Evolutionary conservation across 2,329 filamentous ascomycete species (phyloP), one percentile per base, ranked within the genome.

Genomic region (Calcarisporium arbuscula): DNA sequence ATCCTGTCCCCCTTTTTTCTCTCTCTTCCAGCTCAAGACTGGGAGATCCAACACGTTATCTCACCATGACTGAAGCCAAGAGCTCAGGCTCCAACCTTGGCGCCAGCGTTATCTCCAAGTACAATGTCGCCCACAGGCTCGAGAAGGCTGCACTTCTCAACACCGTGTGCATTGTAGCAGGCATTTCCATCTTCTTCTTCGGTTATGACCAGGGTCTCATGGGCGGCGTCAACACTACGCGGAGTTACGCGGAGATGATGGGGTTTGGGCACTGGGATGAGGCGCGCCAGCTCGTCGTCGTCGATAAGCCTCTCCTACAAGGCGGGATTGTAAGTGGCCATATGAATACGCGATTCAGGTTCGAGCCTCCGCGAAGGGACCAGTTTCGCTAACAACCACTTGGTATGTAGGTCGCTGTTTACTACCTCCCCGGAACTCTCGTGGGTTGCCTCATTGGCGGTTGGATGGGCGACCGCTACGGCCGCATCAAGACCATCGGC

Each of bases 161-260:
- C 37, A 70, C 71, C 23, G 72, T 83, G 55, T 82, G 82, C 52
- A 69, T 67, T 30, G 61, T 82, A 11, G 78, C 79, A 2, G 77
- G 67, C 2, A 54, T 83, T 11, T 80, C 76, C 11, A 83, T 82
- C 42, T 77, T 82, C 54, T 82, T 83, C 64, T 82, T 82, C 46
- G 79, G 68, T 25, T 72, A 72, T 46, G 70, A 74, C 42, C 70
- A 74, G 46, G 70, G 67, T 28, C 56, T 70, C 43, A 80, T 70
- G 76, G 72, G 73, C 14, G 80, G 80, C 36, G 78, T 84, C 10
- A 83, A 84, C 56, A 78, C 74, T 30, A 67, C 77, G 25, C 69
- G 70, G 32, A 59, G 82, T 51, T 85, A 84, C 49, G 73, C 79
- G 32, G 62, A 74, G 23, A 58, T 74, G 8, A 83, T 85, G 77